Conservation (phyloP, 768 basidiomycete species). For the Infundibulicybe gibba region DNA sequence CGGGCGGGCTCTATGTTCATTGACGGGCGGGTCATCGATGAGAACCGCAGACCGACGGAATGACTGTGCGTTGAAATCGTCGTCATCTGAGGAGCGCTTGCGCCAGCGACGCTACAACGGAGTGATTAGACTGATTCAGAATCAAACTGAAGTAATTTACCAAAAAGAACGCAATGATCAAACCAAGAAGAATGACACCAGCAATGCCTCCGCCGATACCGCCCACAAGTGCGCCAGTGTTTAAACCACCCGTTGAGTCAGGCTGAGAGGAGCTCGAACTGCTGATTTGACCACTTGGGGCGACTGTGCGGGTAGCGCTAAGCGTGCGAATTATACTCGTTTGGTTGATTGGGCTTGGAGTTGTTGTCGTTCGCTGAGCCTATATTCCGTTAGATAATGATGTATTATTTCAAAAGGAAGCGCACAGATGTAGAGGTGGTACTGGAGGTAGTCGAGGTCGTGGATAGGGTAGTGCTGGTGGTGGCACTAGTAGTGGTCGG, state of each 20-base stretch:
- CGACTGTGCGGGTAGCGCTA: not conserved
- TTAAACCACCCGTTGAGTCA: constrained; percentile 17
- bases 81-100: constrained; percentile 22
- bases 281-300: not conserved
- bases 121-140: constrained; percentile 1
- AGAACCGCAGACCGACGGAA: not conserved
- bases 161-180: constrained; percentile 34
- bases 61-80: constrained; percentile 27
- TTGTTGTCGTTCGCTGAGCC: not conserved
- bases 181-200: constrained; percentile 29
- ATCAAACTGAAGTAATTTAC: constrained; percentile 20
- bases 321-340: not conserved
- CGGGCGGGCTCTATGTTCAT: not conserved
- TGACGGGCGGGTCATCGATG: not conserved
- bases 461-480: not conserved
- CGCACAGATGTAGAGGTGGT: not conserved
- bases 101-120: constrained; percentile 32
- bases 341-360: not conserved
- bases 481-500: not conserved
- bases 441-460: not conserved
- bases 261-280: constrained; percentile 6
- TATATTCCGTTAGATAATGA: not conserved
- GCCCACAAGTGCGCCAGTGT: constrained; percentile 39
- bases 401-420: not conserved
- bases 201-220: constrained; percentile 34